Percentiles rank a stretch among this genome's conserved stretches.
phyloP scores from a whole-genome alignment of 805 yeast genomes.

The Metschnikowia sp. region DNA sequence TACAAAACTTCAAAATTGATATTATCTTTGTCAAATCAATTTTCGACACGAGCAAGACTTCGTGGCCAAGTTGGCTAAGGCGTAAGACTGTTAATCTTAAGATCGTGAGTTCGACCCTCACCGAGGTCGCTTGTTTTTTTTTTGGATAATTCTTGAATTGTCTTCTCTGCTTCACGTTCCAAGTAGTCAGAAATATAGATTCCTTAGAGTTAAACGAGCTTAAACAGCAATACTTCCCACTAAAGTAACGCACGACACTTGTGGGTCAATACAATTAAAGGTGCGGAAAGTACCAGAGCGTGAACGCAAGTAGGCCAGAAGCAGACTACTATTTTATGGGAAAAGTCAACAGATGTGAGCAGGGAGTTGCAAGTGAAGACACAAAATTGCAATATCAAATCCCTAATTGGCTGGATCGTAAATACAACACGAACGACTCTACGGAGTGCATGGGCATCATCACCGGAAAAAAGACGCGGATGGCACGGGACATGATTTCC shows the following conservation, averaged over 20 bases:
- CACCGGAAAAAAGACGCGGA: neutral
- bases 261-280: too few species aligned
- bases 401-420: too few species aligned
- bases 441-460: neutral
- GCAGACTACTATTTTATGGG: too few species aligned
- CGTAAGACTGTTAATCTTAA: constrained; percentile 23
- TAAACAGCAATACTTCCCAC: too few species aligned
- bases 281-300: too few species aligned
- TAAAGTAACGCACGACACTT: too few species aligned
- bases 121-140: constrained; percentile 20
- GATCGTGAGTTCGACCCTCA: constrained; percentile 25
- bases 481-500: neutral
- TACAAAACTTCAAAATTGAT: neutral
- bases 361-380: too few species aligned
- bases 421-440: neutral
- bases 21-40: neutral
- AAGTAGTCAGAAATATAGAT: neutral
- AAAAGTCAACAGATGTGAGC: too few species aligned
- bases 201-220: neutral
- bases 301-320: too few species aligned
- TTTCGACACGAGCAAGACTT: constrained; percentile 9
- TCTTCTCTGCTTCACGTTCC: neutral
- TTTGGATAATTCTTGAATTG: neutral
- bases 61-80: constrained; percentile 25
- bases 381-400: too few species aligned